Percentiles rank a stretch among this genome's conserved stretches.
Conservation (phyloP, 2,329 filamentous ascomycete genomes). For the Ascochyta viciae-villosae region DNA sequence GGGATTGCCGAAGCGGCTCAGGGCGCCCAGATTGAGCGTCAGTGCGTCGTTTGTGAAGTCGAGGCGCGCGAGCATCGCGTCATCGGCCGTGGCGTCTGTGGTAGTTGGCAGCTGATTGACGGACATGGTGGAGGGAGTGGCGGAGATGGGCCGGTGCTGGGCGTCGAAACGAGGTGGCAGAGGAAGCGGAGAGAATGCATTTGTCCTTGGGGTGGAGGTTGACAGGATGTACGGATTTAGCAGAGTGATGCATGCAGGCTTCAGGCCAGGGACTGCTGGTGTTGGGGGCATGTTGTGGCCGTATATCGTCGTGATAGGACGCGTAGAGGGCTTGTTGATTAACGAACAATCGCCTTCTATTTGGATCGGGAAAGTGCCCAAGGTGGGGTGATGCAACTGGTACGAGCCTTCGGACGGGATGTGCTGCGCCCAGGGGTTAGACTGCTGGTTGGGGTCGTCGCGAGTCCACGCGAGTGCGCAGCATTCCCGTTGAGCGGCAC, state of each 20-base stretch:
- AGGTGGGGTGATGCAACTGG: conserved; percentile 54
- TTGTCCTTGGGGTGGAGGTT: conserved; percentile 42
- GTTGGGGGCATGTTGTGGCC: conserved; percentile 48
- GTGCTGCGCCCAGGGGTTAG: conserved; percentile 48
- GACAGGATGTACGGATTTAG: conserved; percentile 50
- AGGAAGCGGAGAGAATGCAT: conserved; percentile 40
- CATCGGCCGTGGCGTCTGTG: conserved; percentile 46
- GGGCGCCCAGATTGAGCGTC: conserved; percentile 53
- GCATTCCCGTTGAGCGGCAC: conserved; percentile 71
- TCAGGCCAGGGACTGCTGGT: conserved; percentile 37
- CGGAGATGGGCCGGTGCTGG: conserved; percentile 37
- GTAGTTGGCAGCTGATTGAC: conserved; percentile 43
- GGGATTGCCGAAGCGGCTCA: conserved; percentile 53
- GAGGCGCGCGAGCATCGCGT: conserved; percentile 52
- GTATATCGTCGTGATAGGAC: conserved; percentile 50
- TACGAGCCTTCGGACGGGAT: conserved; percentile 51
- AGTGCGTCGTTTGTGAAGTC: conserved; percentile 53
- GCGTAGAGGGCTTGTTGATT: conserved; percentile 47
- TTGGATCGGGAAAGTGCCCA: conserved; percentile 53
- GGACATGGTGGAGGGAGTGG: conserved; percentile 44
- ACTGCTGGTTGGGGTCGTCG: conserved; percentile 45
- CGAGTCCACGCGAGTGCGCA: conserved; percentile 72
- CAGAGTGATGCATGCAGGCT: conserved; percentile 45
- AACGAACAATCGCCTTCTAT: conserved; percentile 52
- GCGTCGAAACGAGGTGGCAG: conserved; percentile 35